A percentile compares a stretch with the other conserved stretches of the same genome.
Conservation (phyloP, 805 yeast genomes). For the Yarrowia yakushimensis region DNA sequence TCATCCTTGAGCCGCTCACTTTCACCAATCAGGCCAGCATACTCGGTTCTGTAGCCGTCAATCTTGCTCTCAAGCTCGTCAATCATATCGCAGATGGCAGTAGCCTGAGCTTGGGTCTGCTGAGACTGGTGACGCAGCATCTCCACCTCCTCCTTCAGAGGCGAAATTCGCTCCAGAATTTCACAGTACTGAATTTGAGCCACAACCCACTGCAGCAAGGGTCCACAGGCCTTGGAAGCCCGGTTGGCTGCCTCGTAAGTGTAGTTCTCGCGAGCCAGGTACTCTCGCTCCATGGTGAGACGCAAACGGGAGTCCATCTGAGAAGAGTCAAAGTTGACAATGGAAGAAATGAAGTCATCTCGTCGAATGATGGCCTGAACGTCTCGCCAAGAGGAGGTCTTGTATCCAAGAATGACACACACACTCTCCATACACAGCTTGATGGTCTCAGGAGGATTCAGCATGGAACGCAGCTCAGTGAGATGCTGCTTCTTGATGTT, state of each 20-base stretch:
- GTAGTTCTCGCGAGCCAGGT: slow-evolving; percentile 60
- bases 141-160: slow-evolving; percentile 63
- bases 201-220: slow-evolving; percentile 78
- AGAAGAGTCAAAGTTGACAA: slow-evolving; percentile 65
- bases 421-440: slow-evolving; percentile 84
- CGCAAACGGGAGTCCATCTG: slow-evolving; percentile 56
- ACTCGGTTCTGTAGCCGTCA: slow-evolving; percentile 59
- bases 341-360: slow-evolving; percentile 82
- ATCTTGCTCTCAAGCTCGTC: slow-evolving; percentile 67
- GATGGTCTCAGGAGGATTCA: slow-evolving; percentile 85
- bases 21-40: slow-evolving; percentile 73
- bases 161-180: slow-evolving; percentile 68
- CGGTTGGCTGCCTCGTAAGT: slow-evolving; percentile 72
- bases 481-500: slow-evolving; percentile 89
- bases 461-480: slow-evolving; percentile 84
- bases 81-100: slow-evolving; percentile 80
- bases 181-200: slow-evolving; percentile 81
- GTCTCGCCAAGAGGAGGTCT: slow-evolving; percentile 68
- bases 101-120: slow-evolving; percentile 62
- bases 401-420: slow-evolving; percentile 73
- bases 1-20: slow-evolving; percentile 71
- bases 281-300: slow-evolving; percentile 53
- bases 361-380: slow-evolving; percentile 74
- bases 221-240: slow-evolving; percentile 96
- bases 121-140: slow-evolving; percentile 56